phyloP scores from a whole-genome alignment of 331 rosid species.

The Rosa hybrid region DNA sequence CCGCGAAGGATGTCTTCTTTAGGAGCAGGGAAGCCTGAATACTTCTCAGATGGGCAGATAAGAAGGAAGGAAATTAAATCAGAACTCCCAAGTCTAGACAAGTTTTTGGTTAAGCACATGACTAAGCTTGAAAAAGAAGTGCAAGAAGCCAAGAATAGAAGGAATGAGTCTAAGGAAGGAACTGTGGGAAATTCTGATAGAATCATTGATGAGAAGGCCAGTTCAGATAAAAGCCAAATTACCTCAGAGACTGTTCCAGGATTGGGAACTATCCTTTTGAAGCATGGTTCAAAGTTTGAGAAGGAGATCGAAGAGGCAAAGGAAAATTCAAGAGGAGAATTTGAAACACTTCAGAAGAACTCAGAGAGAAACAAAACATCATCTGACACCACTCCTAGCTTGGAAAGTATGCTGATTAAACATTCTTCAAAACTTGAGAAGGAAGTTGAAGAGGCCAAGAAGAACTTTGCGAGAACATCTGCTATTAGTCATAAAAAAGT shows the following conservation, averaged over 20 bases:
- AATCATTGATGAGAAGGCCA: conserved; percentile 18
- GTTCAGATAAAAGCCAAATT: conserved; percentile 17
- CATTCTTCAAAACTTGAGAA: conserved; percentile 41
- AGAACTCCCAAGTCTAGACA: conserved; percentile 84
- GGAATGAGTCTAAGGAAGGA: conserved; percentile 40
- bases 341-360: conserved; percentile 9
- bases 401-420: conserved; percentile 30
- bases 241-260: conserved; percentile 41
- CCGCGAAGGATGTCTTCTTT: conserved; percentile 44
- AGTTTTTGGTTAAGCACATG: conserved; percentile 75
- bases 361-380: conserved; percentile 9
- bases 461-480: not conserved
- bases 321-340: conserved; percentile 23
- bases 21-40: conserved; percentile 38
- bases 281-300: conserved; percentile 48
- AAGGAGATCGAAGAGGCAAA: conserved; percentile 49
- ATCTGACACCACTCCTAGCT: conserved; percentile 26
- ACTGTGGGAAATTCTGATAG: not conserved
- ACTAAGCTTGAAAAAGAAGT: conserved; percentile 90
- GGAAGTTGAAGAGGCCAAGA: conserved; percentile 41
- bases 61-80: conserved; percentile 54
- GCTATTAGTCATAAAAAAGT: conserved; percentile 28
- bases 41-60: conserved; percentile 38
- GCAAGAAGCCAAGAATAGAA: conserved; percentile 66
- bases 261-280: conserved; percentile 50